Evolutionary conservation across 768 basidiomycete genomes (phyloP), one percentile per base, ranked within the genome.

Genomic region (Boletus huronensis): DNA sequence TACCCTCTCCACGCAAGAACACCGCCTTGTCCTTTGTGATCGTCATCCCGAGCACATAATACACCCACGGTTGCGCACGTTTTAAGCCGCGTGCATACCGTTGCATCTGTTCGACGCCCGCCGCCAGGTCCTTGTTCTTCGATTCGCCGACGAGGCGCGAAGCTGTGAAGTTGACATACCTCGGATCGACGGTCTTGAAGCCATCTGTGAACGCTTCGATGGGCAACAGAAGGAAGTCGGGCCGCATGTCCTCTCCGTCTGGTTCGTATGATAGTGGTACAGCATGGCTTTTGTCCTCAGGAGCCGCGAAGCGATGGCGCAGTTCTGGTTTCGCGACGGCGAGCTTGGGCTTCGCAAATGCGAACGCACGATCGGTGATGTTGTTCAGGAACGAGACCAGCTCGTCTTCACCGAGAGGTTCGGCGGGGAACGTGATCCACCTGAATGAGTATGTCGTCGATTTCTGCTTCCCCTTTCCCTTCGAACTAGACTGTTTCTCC

Each of bases 221-320:
- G 2, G 57, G 60, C 40, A 61, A 50, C 31, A 59, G 8, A 28
- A 61, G n/a, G 45, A 61, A 55, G 35, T 55, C 53, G 3, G 54
- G 60, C 5, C 54, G 46, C 38, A 55, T 42, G 31, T 53, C 47
- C 29, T 53, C 38, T 6, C 38, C 26, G 21, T 55, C 48, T 6
- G 47, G 19, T 47, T 42, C 52, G 23, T 52, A 52, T 6, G 53
- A 29, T 17, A 52, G 29, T 8, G 39, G 53, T 2, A 53, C 9
- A 21, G 28, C 28, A 16, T 16, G 19, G 2, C 28, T 0, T 21
- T 21, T 31, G 44, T 45, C 13, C 19, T 29, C n/a, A 4, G 19
- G 29, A 8, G 29, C 11, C 0, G 44, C 44, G 19, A 44, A 44
- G 8, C 28, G n/a, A 28, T 28, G 43, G 10, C 26, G 17, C 38